Evolutionary conservation across 2,329 filamentous ascomycete genomes (phyloP), one percentile per base, ranked within the genome.

Genomic region (Pseudodiploospora longispora): DNA sequence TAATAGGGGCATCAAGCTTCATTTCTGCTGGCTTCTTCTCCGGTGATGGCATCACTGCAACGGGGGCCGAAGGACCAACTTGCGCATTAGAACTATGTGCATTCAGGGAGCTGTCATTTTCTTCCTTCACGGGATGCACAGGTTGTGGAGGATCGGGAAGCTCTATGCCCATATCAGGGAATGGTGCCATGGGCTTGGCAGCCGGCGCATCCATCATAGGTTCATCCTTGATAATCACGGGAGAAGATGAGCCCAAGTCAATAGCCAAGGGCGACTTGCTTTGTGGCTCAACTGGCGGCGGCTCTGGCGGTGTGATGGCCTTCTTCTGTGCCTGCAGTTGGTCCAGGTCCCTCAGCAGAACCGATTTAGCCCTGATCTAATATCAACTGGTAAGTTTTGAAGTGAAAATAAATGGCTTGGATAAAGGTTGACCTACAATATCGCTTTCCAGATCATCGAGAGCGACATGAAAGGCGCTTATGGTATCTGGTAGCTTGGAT

Each of bases 381-480:
- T 12, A 7, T 10, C 27, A 7, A 12, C 32, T 32, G 30, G 30
- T 27, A 27, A 27, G 9, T 7, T n/a, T n/a, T 27, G 19, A 27
- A 6, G 10, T 2, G 36, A 28, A 12, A 19, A 10, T 10, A 30
- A 8, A 30, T 10, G 12, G 9, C 19, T 8, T 10, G 8, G 5
- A 12, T 1, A 8, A 27, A 10, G 6, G n/a, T 4, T 10, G 6
- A 46, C 70, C 59, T 63, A 80, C 77, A 55, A 81, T 77, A 28
- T 80, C 75, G 46, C 59, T 61, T 54, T 82, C 78, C 5, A 82
- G 54, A 6, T 76, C 72, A 49, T 80, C 74, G 3, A 82, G 60
- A 6, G 74, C 72, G 44, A 61, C 61, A 47, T 81, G 75, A 54
- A 76, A 78, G 6, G 59, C 57, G 33, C 60, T 61, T 44, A 75